Evolutionary conservation across 2,329 filamentous ascomycete species (phyloP), one percentile per base, ranked within the genome.

Genomic region (Fusarium gaditjirri): DNA sequence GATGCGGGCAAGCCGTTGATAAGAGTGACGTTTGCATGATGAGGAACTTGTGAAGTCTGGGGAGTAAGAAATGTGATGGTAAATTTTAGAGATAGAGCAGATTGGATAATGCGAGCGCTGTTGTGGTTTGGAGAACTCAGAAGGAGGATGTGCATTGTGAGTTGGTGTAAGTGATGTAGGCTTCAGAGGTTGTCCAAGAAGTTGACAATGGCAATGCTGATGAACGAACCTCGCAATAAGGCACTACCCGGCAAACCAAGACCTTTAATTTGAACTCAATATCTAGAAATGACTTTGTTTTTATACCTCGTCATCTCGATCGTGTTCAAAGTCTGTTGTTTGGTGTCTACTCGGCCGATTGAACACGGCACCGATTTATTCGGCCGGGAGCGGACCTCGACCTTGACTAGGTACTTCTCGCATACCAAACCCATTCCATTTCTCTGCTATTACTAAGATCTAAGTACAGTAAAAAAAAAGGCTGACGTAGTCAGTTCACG

Each of bases 91-190:
- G 73, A 62, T 13, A 87, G 79, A 33, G 83, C 81, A 49, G 82
- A 78, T 25, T 81, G 60, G 49, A 86, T 77, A 55, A 84, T 78
- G 35, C 86, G 78, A 54, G 80, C 76, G 67, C 86, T 86, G 54
- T 84, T 86, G 61, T 83, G 83, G 44, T 86, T 86, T 42, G 79
- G 84, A 61, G 80, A 86, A 39, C 85, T 85, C 41, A 87, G 76
- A 63, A 87, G 75, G 65, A 87, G 82, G 68, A 87, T 69, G n/a
- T 66, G 64, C 64, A 66, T 65, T 12, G 42, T n/a, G 42, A 46
- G 29, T 13, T 23, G 21, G 61, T 71, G 50, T 56, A 59, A 58
- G 56, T 65, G 55, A 29, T 8, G 27, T 29, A 43, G 31, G 27
- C 29, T 27, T 53, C 14, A 42, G 35, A 29, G 42, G 39, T 16